phyloP scores from a whole-genome alignment of 192 early-diverging fungal genomes.

The Chytriomyces sp. region DNA sequence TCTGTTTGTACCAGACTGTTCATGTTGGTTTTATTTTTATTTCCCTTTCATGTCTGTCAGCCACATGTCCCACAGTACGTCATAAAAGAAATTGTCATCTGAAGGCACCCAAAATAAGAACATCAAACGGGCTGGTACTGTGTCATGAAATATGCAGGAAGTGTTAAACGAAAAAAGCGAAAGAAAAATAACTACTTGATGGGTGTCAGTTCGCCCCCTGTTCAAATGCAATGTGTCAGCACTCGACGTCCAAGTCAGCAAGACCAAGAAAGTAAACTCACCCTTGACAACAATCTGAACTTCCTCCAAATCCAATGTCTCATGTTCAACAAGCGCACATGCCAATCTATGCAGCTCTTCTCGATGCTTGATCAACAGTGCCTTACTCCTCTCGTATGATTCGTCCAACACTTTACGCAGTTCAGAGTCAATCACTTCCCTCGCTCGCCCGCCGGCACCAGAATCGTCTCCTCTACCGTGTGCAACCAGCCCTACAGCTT shows the following conservation, averaged over 20 bases:
- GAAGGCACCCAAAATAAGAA: too few relatives aligned
- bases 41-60: too few relatives aligned
- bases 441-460: conserved; percentile 73
- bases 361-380: conserved; percentile 75
- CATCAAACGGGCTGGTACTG: too few relatives aligned
- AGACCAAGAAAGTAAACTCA: neutral
- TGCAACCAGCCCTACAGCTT: conserved; percentile 85
- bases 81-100: too few relatives aligned
- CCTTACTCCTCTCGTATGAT: conserved; percentile 72
- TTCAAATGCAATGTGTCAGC: neutral
- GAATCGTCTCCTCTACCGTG: conserved; percentile 78
- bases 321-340: conserved; percentile 90
- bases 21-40: too few relatives aligned
- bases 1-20: too few relatives aligned
- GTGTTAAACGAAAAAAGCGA: too few relatives aligned
- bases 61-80: too few relatives aligned
- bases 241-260: neutral
- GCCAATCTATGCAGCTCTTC: conserved; percentile 91
- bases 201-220: neutral
- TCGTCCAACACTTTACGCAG: conserved; percentile 62
- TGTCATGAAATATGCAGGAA: too few relatives aligned
- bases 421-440: conserved; percentile 84
- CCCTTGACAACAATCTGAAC: conserved; percentile 78
- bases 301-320: conserved; percentile 90
- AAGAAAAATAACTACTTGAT: neutral